Percentiles rank a stretch among this genome's conserved stretches.
Evolutionary conservation across 2,329 filamentous ascomycete species (phyloP).

Genomic region (Aspergillus sp.): DNA sequence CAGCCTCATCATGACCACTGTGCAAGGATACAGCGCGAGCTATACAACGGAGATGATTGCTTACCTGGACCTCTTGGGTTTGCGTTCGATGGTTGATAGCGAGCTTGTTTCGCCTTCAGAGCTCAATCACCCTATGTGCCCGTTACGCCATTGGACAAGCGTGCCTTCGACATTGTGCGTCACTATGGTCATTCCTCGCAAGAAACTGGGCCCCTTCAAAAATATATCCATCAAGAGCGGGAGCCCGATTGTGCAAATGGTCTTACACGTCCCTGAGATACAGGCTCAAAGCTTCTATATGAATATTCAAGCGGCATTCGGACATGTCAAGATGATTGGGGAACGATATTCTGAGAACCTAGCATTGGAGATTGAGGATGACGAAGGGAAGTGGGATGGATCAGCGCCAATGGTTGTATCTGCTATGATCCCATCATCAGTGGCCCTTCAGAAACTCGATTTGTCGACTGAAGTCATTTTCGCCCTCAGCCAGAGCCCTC

Average conservation of each 20-base stretch:
- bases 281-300: neutral
- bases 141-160: neutral
- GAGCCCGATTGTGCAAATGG: neutral
- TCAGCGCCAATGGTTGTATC: slow-evolving; percentile 17
- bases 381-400: slow-evolving; percentile 16
- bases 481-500: neutral
- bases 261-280: neutral
- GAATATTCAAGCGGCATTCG: neutral
- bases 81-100: neutral
- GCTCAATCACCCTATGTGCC: neutral
- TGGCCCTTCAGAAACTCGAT: neutral
- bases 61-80: neutral
- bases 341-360: neutral
- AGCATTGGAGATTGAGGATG: slow-evolving; percentile 11
- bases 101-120: neutral
- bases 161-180: neutral
- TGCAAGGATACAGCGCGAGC: neutral
- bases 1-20: neutral
- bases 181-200: neutral
- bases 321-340: neutral
- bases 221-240: neutral
- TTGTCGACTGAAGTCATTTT: neutral
- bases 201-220: neutral
- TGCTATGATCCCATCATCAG: slow-evolving; percentile 4
- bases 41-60: neutral